Conservation (phyloP, 2,329 filamentous ascomycete genomes). For the Endoconidiophora polonica region DNA sequence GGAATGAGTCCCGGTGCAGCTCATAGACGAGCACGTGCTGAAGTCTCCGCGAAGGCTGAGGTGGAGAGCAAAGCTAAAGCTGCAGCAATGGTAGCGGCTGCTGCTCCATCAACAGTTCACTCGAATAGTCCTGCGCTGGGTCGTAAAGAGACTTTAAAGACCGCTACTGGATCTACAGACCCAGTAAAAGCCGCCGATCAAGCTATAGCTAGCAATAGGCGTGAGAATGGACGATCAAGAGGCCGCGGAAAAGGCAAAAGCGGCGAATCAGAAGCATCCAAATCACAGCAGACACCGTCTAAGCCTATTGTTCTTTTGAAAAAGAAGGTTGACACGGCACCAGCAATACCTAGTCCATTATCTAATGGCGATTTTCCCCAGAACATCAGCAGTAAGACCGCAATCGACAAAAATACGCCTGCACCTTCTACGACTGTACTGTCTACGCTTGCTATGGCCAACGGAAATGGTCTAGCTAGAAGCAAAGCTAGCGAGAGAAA, state of each 20-base stretch:
- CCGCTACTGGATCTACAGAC: background rate
- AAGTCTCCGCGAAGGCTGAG: slow-evolving; percentile 37
- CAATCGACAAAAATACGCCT: slow-evolving; percentile 13
- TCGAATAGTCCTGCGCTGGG: background rate
- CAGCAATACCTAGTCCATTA: slow-evolving; percentile 6
- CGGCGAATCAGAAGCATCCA: slow-evolving; percentile 21
- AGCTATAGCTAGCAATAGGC: background rate
- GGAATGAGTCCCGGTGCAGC: slow-evolving; percentile 47
- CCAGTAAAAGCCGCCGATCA: slow-evolving; percentile 7
- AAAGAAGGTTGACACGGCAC: slow-evolving; percentile 22
- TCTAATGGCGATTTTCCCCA: slow-evolving; percentile 16
- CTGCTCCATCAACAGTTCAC: background rate
- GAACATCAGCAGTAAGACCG: slow-evolving; percentile 15
- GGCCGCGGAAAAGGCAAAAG: slow-evolving; percentile 22
- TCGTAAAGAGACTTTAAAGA: slow-evolving; percentile 2
- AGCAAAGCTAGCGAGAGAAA: background rate
- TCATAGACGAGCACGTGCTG: slow-evolving; percentile 41
- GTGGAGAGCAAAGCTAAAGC: slow-evolving; percentile 24
- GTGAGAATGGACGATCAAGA: slow-evolving; percentile 9
- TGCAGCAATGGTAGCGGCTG: slow-evolving; percentile 14
- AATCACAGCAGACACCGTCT: slow-evolving; percentile 13
- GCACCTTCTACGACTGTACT: slow-evolving; percentile 20
- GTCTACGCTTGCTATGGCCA: slow-evolving; percentile 17
- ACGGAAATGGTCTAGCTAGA: slow-evolving; percentile 13
- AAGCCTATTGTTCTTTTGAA: slow-evolving; percentile 26